phyloP scores from a whole-genome alignment of 1,284 basidiomycete genomes.

The Phellopilus nigrolimitatus region DNA sequence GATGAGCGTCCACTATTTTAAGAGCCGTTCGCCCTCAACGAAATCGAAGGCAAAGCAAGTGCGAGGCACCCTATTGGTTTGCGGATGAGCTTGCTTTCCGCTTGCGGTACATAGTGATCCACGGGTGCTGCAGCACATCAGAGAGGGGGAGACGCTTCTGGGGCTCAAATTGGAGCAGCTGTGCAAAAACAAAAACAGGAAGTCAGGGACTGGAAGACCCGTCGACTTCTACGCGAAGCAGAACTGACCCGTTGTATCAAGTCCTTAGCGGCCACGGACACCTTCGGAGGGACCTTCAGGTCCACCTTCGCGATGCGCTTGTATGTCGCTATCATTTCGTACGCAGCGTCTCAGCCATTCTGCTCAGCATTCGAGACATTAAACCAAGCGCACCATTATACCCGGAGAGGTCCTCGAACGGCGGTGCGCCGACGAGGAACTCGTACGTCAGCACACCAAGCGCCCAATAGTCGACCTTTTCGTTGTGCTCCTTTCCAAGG shows the following conservation, averaged over 20 bases:
- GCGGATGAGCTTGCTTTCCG: not conserved
- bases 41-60: not conserved
- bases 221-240: constrained; percentile 12
- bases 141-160: constrained; percentile 75
- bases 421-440: constrained; percentile 88
- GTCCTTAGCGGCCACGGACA: constrained; percentile 65
- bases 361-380: not conserved
- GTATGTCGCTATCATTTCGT: constrained; percentile 65
- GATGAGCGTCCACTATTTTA: no score
- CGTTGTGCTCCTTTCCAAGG: constrained; percentile 80
- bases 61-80: not conserved
- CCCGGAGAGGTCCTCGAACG: constrained; percentile 87
- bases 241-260: constrained; percentile 51
- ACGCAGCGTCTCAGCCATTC: constrained; percentile 1
- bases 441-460: constrained; percentile 95
- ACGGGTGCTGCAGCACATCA: constrained; percentile 85
- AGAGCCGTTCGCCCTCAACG: no score
- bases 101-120: constrained; percentile 78
- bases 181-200: constrained; percentile 6
- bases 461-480: constrained; percentile 95
- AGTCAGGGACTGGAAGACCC: constrained; percentile 28
- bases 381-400: constrained; percentile 54
- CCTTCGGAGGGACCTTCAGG: constrained; percentile 65
- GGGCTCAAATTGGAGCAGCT: constrained; percentile 89
- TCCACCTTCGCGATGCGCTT: constrained; percentile 81